These are phyloP conservation scores for Mycena galopus DNA, from an alignment of 768 basidiomycete species.

Conservation along the genomic window DNA sequence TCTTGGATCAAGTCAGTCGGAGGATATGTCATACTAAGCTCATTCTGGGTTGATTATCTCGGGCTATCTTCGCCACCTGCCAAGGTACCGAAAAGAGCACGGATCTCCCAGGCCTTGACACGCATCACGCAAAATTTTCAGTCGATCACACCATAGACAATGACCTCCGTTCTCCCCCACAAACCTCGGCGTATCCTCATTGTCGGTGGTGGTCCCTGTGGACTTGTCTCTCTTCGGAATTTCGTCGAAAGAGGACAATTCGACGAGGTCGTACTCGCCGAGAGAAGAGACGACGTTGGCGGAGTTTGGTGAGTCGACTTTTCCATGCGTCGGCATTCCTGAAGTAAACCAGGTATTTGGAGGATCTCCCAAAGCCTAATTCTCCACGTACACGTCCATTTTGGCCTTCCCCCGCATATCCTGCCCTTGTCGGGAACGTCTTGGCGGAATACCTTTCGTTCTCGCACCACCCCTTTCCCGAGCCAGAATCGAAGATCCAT, in stretches of 20 bases:
- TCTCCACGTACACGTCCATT: constrained; percentile 15
- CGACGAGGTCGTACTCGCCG: constrained; percentile 58
- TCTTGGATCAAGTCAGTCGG: too few relatives aligned
- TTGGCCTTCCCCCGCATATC: constrained; percentile 49
- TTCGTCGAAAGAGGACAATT: constrained; percentile 56
- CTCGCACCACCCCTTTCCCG: constrained; percentile 46
- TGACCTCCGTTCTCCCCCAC: constrained; percentile 3
- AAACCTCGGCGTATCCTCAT: constrained; percentile 53
- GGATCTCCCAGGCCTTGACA: constrained; percentile 13
- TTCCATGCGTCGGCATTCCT: not conserved
- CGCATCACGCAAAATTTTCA: not conserved
- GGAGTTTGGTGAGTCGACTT: constrained; percentile 59
- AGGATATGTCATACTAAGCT: too few relatives aligned
- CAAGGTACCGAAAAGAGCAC: not conserved
- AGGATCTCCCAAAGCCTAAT: constrained; percentile 7
- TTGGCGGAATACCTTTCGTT: constrained; percentile 48
- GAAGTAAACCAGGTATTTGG: constrained; percentile 24
- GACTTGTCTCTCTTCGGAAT: constrained; percentile 65
- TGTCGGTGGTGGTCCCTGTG: constrained; percentile 62
- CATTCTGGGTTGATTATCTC: too few relatives aligned
- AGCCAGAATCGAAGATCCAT: constrained; percentile 37
- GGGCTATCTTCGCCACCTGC: too few relatives aligned
- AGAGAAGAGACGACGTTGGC: constrained; percentile 62
- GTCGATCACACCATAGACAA: not conserved
- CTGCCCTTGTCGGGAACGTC: constrained; percentile 51